Evolutionary conservation across 2,329 filamentous ascomycete species (phyloP), one percentile per base, ranked within the genome.

Genomic region (Orbilia blumenaviensis): DNA sequence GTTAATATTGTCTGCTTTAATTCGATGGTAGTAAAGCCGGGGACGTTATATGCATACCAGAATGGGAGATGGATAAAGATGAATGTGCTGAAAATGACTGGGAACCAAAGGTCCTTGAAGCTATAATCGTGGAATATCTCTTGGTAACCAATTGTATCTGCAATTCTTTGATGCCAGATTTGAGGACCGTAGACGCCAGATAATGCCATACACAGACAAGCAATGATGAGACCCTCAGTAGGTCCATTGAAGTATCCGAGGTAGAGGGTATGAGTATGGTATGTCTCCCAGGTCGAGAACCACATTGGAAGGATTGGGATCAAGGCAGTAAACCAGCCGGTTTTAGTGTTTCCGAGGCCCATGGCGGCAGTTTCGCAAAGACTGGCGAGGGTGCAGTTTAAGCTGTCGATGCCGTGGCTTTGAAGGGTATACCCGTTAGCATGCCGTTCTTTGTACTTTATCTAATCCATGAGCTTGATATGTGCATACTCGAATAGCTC

Each of bases 241-340:
- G 95, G 95, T 0, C 95, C 95, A 83, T 99, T 99, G 88, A 99
- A 91, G 82, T 94, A 93, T 66, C 95, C 95, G 10, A 99, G 89
- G 83, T 97, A 99, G 4, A 99, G 86, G 0, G 95, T 98, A 83
- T 99, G 95, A 3, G 95, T 97, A 84, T 99, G 95, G 83, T 97
- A 99, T 0, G 95, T 99, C 84, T 99, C 95, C 95, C 95, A 99
- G 1, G 95, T 99, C 2, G 94, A 97, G 85, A 99, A 97, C 86
- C 97, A 99, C 95, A 99, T 99, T 75, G 95, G 92, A 48, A 99
- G 85, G 80, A 93, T 96, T 0, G 95, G 95, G 76, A 94, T 89
- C 46, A 99, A 86, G 1, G 94, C 93, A 0, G 95, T 98, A 82
- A 97, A 96, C 69, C 95, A 91, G 79, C 95, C 95, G 18, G 92